These are phyloP conservation scores for Microglena sp. DNA, from an alignment of 139 green algal genomes.

Conservation along the genomic window DNA sequence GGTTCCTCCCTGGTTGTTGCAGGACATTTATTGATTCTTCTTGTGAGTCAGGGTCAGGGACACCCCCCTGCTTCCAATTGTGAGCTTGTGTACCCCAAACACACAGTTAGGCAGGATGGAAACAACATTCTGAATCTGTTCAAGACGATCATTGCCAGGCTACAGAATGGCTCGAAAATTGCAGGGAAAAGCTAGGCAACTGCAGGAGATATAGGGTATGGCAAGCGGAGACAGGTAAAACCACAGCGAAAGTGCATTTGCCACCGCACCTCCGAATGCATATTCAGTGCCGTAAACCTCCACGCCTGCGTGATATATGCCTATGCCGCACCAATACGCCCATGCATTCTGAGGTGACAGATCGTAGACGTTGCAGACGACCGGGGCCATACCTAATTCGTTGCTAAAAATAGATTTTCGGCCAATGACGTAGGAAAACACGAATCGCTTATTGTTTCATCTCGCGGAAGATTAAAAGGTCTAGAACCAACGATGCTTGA, in stretches of 20 bases:
- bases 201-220: too few species aligned
- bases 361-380: slow-evolving; percentile 79
- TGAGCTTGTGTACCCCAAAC: not conserved
- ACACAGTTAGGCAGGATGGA: not conserved
- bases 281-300: slow-evolving; percentile 82
- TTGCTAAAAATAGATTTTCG: too few species aligned
- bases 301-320: slow-evolving; percentile 79
- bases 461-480: too few species aligned
- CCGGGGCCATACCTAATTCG: too few species aligned
- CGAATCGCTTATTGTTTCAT: too few species aligned
- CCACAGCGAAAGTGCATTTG: too few species aligned
- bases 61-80: not conserved
- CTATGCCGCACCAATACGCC: slow-evolving; percentile 63
- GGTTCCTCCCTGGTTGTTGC: not conserved
- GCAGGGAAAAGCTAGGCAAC: not conserved
- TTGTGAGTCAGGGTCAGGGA: not conserved
- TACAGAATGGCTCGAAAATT: not conserved
- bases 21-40: not conserved
- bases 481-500: too few species aligned
- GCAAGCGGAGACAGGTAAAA: too few species aligned
- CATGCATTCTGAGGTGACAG: slow-evolving; percentile 60
- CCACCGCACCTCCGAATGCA: slow-evolving; percentile 64
- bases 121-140: too few species aligned
- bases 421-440: too few species aligned
- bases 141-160: not conserved